Base-by-base conservation (phyloP, 2,329 filamentous ascomycete genomes). In the Pseudogymnoascus sp. region DNA sequence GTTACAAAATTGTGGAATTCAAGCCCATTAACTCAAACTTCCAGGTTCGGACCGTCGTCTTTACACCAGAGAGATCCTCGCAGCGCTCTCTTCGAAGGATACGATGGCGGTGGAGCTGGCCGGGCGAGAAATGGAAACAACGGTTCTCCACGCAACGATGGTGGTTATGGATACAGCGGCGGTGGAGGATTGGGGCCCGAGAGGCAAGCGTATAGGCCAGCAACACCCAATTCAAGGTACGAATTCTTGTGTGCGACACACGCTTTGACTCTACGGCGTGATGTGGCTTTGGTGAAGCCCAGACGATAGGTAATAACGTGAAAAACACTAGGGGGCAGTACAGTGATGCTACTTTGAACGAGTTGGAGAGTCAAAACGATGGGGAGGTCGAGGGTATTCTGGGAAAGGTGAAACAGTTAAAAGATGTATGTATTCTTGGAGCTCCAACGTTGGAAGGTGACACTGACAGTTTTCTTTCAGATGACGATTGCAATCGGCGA, bases 321-420 rank as follows among this genome's bases (percentile, higher is more conserved):
- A 35, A 37, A 2, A 16, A 28, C 57, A 61, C 66, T 66, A 90
- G 88, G 71, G 93, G 93, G 12, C 92, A 97, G 73, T 97, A 97
- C 74, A 93, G 88, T 71, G 88, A 95, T 69, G 89, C 92, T 18
- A 91, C 96, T 57, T 81, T 99, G 60, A 91, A 90, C 72, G 91
- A 96, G 76, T 81, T 99, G 63, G 94, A 99, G 78, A 93, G 89
- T 70, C 94, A 99, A 77, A 97, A 97, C 72, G 92, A 97, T 68
- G 81, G 85, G 62, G 88, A 97, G 69, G 87, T 97, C 9, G 88
- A 91, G 64, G 91, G 91, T n/a, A 92, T 97, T 70, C 82, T 90
- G 67, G 89, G 89, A 66, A 97, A 96, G 75, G 93, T 97, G 63
- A 86, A 82, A 77, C 85, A 91, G 78, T 73, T 97, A 68, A 97